Percentiles rank a stretch among this genome's conserved stretches.
Conservation (phyloP, 805 yeast genomes). For the Yamadazyma takamatsuzukensis region DNA sequence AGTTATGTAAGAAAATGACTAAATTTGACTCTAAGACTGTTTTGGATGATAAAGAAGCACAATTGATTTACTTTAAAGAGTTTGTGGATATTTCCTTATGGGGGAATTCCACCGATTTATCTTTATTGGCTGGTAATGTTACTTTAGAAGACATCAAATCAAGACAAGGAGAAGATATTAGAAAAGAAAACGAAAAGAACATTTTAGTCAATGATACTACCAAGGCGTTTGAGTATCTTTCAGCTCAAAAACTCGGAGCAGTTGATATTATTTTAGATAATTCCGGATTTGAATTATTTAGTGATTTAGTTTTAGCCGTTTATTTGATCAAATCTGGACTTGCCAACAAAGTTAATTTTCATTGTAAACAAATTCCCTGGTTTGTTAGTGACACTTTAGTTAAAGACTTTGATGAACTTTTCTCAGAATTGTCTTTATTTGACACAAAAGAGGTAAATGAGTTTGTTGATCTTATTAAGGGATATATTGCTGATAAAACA, state of each 20-base stretch:
- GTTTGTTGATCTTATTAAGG: constrained; percentile 7
- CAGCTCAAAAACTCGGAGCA: constrained; percentile 21
- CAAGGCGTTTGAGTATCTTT: constrained; percentile 55
- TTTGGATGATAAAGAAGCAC: constrained; percentile 35
- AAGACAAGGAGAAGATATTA: constrained; percentile 84
- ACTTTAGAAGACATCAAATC: constrained; percentile 80
- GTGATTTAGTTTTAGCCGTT: constrained; percentile 27
- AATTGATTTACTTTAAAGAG: constrained; percentile 68
- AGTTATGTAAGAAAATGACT: constrained; percentile 63
- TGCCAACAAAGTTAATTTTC: constrained; percentile 63
- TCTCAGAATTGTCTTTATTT: constrained; percentile 52
- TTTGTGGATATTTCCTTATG: constrained; percentile 85
- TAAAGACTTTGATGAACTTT: constrained; percentile 63
- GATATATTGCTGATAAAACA: constrained; percentile 14
- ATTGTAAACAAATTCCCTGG: constrained; percentile 92
- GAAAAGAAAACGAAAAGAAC: constrained; percentile 76
- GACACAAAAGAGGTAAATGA: constrained; percentile 9
- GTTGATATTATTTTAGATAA: constrained; percentile 87
- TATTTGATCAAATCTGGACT: constrained; percentile 62
- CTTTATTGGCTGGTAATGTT: constrained; percentile 83
- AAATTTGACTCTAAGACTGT: constrained; percentile 28
- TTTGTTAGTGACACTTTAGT: constrained; percentile 95
- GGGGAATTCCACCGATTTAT: constrained; percentile 98
- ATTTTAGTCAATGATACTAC: constrained; percentile 74
- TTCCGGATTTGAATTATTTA: constrained; percentile 88